Evolutionary conservation across 257 asterid genomes (phyloP).

Genomic region (Penstemon davidsonii): DNA sequence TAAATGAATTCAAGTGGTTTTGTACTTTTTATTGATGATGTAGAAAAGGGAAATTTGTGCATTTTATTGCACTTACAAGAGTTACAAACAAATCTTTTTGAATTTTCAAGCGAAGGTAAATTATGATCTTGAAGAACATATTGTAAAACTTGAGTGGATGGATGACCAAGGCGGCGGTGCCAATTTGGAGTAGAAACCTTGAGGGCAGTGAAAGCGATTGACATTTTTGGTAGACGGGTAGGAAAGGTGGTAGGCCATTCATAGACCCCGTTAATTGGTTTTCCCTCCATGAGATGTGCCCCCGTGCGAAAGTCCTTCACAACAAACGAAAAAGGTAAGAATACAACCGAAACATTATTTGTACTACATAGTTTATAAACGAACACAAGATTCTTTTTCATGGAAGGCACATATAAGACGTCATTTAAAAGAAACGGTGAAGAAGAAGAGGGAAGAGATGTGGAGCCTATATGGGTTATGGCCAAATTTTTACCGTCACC

Average conservation of each 20-base stretch:
- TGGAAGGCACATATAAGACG: neutral
- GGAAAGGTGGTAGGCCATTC: neutral
- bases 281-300: neutral
- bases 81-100: too few relatives aligned
- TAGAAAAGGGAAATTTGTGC: neutral
- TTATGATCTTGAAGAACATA: too few relatives aligned
- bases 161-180: neutral
- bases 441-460: neutral
- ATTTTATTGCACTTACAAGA: neutral
- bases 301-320: slow-evolving; percentile 1
- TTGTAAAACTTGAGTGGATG: neutral
- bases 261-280: neutral
- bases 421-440: neutral
- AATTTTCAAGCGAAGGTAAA: neutral
- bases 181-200: neutral
- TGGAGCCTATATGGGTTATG: neutral
- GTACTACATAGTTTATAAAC: neutral
- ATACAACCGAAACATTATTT: neutral
- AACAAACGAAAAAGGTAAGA: neutral
- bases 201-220: neutral
- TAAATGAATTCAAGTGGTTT: neutral
- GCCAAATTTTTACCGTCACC: neutral
- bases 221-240: neutral
- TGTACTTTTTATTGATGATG: neutral
- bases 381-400: neutral